Evolutionary conservation across 2,329 filamentous ascomycete genomes (phyloP).

Genomic region (Monosporascus sp.): DNA sequence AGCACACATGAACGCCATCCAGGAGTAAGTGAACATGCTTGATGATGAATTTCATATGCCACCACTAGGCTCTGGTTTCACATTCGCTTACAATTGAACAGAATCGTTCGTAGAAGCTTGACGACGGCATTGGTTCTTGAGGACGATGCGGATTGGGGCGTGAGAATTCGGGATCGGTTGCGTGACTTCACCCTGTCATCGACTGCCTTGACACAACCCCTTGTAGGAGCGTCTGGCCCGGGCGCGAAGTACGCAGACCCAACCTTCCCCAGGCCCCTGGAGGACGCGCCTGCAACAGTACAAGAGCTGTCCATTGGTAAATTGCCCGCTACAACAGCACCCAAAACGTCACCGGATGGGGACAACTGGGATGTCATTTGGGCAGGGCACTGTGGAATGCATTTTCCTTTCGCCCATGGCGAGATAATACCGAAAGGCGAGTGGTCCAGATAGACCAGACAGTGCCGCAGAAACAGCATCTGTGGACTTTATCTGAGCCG

Average conservation of each 20-base stretch:
- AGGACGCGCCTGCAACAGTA: slow-evolving; percentile 2
- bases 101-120: slow-evolving; percentile 39
- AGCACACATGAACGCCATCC: slow-evolving; percentile 32
- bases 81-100: slow-evolving; percentile 7
- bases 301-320: slow-evolving; percentile 11
- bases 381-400: slow-evolving; percentile 42
- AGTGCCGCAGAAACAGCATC: slow-evolving; percentile 27
- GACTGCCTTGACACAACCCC: slow-evolving; percentile 13
- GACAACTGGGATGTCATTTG: slow-evolving; percentile 47
- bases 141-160: slow-evolving; percentile 44
- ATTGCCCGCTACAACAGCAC: slow-evolving; percentile 9
- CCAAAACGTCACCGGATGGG: slow-evolving; percentile 36
- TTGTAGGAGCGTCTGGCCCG: slow-evolving; percentile 8
- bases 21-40: slow-evolving; percentile 19
- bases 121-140: slow-evolving; percentile 38
- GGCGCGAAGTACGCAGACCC: slow-evolving; percentile 8
- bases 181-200: slow-evolving; percentile 19
- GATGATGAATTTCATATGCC: not conserved
- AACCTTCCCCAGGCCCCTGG: slow-evolving; percentile 15
- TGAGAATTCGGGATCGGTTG: slow-evolving; percentile 37
- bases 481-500: slow-evolving; percentile 29
- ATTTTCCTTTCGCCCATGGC: slow-evolving; percentile 18
- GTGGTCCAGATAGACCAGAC: slow-evolving; percentile 31
- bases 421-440: slow-evolving; percentile 22
- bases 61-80: no score